Conservation (phyloP, 805 yeast genomes). For the Phaffomyces antillensis region DNA sequence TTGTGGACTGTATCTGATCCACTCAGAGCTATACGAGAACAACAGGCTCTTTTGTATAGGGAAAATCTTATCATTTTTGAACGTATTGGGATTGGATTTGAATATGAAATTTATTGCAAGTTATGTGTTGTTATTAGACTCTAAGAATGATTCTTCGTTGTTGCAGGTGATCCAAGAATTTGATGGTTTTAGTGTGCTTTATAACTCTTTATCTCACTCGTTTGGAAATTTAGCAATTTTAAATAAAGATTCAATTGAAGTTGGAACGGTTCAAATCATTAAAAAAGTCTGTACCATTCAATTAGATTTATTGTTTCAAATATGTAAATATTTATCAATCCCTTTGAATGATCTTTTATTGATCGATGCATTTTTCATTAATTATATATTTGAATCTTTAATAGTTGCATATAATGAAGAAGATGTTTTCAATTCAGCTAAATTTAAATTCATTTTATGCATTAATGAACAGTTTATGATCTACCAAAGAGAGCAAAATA, state of each 20-base stretch:
- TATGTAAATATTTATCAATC: slow-evolving; percentile 45
- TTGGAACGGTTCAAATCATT: slow-evolving; percentile 26
- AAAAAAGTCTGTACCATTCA: slow-evolving; percentile 35
- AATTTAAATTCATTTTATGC: slow-evolving; percentile 63
- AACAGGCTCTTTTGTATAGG: slow-evolving; percentile 40
- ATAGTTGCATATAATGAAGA: slow-evolving; percentile 39
- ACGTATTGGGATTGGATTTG: slow-evolving; percentile 28
- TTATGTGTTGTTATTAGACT: slow-evolving; percentile 37
- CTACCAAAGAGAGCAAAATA: slow-evolving; percentile 26
- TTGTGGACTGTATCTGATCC: slow-evolving; percentile 27
- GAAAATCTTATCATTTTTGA: slow-evolving; percentile 39
- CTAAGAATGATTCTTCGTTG: slow-evolving; percentile 34
- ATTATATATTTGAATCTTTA: slow-evolving; percentile 40
- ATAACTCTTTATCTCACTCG: slow-evolving; percentile 32
- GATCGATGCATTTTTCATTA: slow-evolving; percentile 39
- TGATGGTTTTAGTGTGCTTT: slow-evolving; percentile 43
- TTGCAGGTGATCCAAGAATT: slow-evolving; percentile 37
- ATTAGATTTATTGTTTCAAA: slow-evolving; percentile 47
- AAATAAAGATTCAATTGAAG: slow-evolving; percentile 25
- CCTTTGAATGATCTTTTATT: slow-evolving; percentile 32
- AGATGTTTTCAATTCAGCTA: slow-evolving; percentile 56
- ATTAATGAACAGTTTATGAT: slow-evolving; percentile 88
- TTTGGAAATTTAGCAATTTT: slow-evolving; percentile 12
- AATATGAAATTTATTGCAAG: slow-evolving; percentile 35
- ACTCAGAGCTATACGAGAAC: slow-evolving; percentile 28